Evolutionary conservation across 164 flowering plant species (phyloP), one percentile per base, ranked within the genome.

Genomic region (Magnolia officinalis): DNA sequence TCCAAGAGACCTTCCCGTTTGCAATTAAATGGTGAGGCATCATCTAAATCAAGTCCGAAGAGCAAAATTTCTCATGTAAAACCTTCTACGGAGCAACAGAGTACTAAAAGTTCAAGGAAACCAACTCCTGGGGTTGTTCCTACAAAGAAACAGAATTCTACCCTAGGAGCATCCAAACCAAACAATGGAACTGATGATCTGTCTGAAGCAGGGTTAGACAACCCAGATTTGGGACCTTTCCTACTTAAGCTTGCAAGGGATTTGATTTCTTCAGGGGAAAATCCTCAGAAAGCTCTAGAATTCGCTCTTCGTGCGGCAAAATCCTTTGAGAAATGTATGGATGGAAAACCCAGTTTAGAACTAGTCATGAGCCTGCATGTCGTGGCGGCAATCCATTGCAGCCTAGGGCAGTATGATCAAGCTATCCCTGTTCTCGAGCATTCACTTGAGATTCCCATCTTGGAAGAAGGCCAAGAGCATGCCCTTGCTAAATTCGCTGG

Each of bases 401-500:
- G 82, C 85, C 81, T 92, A 70, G 96, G 96, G 77, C 91, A 85
- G 74, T 94, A 94, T 75, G 71, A 13, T 67, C 90, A 90, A 75
- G 97, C 98, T n/a, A 88, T 96, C 79, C 93, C 94, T 1, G 76
- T 91, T 80, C 91, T 96, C 63, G 91, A 91, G 85, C 91, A 74
- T 18, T 91, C 99, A 2, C 83, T 91, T 77, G 91, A 88, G 83
- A 91, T 96, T 81, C 97, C 96, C 8, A 81, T 72, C 18, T 49
- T 87, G 63, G 94, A 90, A 73, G 90, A 91, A 82, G 93, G 92
- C 74, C 89, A 90, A 74, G 92, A 92, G 67, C 94, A 96, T 70
- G 96, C 97, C 50, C 96, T 94, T 72, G 99, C 97, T 50, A 94
- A 89, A 81, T 96, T 96, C 81, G 89, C 98, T 4, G 98, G 99